phyloP scores from a whole-genome alignment of 106 monocot genomes.

The Chionographis japonica region DNA sequence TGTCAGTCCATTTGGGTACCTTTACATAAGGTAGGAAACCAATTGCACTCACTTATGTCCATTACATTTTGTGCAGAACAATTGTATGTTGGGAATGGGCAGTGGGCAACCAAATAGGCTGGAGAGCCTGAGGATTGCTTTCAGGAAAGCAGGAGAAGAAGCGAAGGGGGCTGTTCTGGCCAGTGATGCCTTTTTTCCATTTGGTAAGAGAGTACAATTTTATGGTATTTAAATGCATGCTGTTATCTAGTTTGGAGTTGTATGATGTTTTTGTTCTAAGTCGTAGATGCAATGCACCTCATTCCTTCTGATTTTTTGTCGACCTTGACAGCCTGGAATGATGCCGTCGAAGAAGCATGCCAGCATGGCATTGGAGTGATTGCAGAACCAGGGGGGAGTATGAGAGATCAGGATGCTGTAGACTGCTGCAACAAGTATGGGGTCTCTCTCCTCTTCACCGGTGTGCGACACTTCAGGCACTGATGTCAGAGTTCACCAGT shows the following conservation, averaged over 20 bases:
- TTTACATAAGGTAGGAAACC: no score
- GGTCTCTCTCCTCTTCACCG: constrained; percentile 80
- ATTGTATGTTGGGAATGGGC: constrained; percentile 97
- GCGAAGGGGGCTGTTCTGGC: constrained; percentile 92
- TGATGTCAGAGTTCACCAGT: constrained; percentile 10
- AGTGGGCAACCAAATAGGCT: constrained; percentile 95
- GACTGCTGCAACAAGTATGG: constrained; percentile 98
- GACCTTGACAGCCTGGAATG: constrained; percentile 74
- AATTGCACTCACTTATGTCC: no score
- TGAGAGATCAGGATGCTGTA: constrained; percentile 73
- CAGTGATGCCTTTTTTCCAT: constrained; percentile 97
- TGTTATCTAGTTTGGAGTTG: no score
- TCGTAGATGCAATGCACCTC: background rate
- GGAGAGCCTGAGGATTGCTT: constrained; percentile 87
- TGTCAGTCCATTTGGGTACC: no score
- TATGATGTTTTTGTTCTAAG: no score
- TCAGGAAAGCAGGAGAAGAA: constrained; percentile 90
- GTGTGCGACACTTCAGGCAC: constrained; percentile 90
- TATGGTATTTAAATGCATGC: no score
- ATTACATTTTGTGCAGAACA: constrained; percentile 44
- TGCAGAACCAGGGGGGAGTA: constrained; percentile 93
- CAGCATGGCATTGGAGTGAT: constrained; percentile 65
- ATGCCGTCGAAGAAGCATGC: constrained; percentile 97
- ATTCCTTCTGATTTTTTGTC: background rate
- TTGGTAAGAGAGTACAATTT: constrained; percentile 40